These are phyloP conservation scores for Platanthera zijinensis DNA, from an alignment of 106 monocot genomes.

Conservation along the genomic window DNA sequence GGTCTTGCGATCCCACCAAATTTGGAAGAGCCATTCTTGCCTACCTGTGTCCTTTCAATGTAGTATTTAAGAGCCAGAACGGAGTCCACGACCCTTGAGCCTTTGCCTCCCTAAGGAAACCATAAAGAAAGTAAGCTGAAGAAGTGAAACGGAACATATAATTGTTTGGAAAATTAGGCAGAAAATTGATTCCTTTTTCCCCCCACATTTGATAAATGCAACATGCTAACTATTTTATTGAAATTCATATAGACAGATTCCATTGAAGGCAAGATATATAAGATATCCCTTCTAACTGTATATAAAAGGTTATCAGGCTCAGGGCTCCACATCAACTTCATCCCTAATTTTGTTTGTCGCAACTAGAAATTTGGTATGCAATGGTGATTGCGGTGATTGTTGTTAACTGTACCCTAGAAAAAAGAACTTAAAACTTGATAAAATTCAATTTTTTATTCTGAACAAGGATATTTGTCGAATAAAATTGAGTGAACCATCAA, in stretches of 20 bases:
- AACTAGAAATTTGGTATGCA: too few relatives aligned
- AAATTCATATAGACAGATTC: background rate
- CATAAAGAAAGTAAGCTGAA: background rate
- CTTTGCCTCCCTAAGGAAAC: slow-evolving; percentile 62
- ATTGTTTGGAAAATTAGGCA: background rate
- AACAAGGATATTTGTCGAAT: too few relatives aligned
- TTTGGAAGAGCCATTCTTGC: slow-evolving; percentile 50
- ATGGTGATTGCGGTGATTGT: too few relatives aligned
- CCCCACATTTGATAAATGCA: background rate
- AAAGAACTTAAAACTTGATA: too few relatives aligned
- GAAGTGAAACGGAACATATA: background rate
- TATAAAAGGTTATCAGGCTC: too few relatives aligned
- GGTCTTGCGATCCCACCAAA: slow-evolving; percentile 53
- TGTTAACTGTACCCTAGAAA: too few relatives aligned
- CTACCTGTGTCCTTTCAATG: slow-evolving; percentile 41
- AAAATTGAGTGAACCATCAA: too few relatives aligned
- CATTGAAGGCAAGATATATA: background rate
- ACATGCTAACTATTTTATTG: background rate
- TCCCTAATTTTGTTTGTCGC: too few relatives aligned
- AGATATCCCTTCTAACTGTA: background rate
- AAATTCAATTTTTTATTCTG: too few relatives aligned
- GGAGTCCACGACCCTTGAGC: slow-evolving; percentile 65
- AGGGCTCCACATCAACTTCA: too few relatives aligned
- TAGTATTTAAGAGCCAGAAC: slow-evolving; percentile 77
- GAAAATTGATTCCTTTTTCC: background rate